A percentile compares a stretch with the other conserved stretches of the same genome.
These are phyloP conservation scores for Metahyphopichia silvanorum DNA, from an alignment of 805 yeast genomes.

Conservation along the genomic window DNA sequence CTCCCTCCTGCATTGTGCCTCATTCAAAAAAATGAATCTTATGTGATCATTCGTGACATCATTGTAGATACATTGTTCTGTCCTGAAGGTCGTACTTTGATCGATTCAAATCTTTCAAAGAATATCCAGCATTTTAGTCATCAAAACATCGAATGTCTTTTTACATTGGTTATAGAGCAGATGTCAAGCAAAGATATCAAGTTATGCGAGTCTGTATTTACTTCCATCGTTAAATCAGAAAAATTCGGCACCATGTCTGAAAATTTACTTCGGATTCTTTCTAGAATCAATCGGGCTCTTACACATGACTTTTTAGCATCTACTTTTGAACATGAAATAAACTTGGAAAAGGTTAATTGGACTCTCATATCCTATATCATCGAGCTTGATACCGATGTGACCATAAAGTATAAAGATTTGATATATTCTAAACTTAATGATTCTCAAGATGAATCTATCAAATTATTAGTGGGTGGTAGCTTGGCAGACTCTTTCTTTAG, in stretches of 20 bases:
- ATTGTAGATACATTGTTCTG: background rate
- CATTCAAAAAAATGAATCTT: background rate
- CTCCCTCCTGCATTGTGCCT: conserved; percentile 11
- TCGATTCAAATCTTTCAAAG: too few relatives aligned
- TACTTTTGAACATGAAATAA: conserved; percentile 29
- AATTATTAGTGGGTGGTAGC: conserved; percentile 18
- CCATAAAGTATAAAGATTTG: conserved; percentile 39
- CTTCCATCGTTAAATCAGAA: conserved; percentile 28
- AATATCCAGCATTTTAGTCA: too few relatives aligned
- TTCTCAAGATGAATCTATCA: conserved; percentile 1
- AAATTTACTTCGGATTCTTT: conserved; percentile 43
- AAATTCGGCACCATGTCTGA: conserved; percentile 40
- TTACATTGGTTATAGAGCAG: conserved; percentile 21
- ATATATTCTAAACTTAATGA: conserved; percentile 13
- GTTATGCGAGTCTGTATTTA: conserved; percentile 48
- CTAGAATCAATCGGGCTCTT: conserved; percentile 49
- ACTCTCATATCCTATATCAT: conserved; percentile 45
- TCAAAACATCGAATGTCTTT: conserved; percentile 19
- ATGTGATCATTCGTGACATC: background rate
- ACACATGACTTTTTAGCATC: conserved; percentile 48
- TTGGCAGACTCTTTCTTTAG: conserved; percentile 47
- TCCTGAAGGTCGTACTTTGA: background rate
- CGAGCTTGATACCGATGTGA: conserved; percentile 56
- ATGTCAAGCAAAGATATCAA: conserved; percentile 30
- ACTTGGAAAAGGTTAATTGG: conserved; percentile 34